Conservation (phyloP, 2,329 filamentous ascomycete species). For the Neonectria hederae region DNA sequence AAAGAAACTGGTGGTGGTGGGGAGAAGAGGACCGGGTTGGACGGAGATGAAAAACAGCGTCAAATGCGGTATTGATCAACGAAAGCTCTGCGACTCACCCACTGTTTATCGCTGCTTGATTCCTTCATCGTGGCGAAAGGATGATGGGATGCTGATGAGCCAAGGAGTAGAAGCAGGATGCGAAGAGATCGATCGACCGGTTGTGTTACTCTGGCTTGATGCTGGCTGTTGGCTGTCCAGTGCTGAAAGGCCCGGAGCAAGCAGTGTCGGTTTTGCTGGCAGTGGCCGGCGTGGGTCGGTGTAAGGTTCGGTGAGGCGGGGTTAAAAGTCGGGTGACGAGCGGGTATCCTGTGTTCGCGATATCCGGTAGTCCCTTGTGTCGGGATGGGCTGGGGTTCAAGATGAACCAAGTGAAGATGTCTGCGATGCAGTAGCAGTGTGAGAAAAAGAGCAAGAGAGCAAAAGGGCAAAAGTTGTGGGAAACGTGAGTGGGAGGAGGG, state of each 20-base stretch:
- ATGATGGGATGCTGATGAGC: conserved; percentile 15
- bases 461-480: conserved; percentile 8
- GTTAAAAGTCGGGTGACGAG: conserved; percentile 2
- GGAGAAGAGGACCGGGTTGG: conserved; percentile 17
- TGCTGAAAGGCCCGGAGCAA: neutral
- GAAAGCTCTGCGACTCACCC: conserved; percentile 51
- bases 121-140: conserved; percentile 30
- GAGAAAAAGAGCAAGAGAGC: neutral
- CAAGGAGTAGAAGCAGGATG: conserved; percentile 1
- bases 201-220: neutral
- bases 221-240: neutral
- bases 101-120: conserved; percentile 56
- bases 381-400: neutral
- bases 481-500: conserved; percentile 1
- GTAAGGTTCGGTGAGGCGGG: conserved; percentile 7
- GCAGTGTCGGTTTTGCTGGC: neutral
- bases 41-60: conserved; percentile 26
- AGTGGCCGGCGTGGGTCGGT: neutral
- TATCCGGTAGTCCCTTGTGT: neutral
- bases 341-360: neutral
- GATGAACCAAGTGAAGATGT: neutral
- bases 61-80: conserved; percentile 19
- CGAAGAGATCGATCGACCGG: conserved; percentile 2
- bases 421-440: neutral
- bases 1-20: conserved; percentile 16